phyloP scores from a whole-genome alignment of 257 asterid genomes.

The Vinca minor region DNA sequence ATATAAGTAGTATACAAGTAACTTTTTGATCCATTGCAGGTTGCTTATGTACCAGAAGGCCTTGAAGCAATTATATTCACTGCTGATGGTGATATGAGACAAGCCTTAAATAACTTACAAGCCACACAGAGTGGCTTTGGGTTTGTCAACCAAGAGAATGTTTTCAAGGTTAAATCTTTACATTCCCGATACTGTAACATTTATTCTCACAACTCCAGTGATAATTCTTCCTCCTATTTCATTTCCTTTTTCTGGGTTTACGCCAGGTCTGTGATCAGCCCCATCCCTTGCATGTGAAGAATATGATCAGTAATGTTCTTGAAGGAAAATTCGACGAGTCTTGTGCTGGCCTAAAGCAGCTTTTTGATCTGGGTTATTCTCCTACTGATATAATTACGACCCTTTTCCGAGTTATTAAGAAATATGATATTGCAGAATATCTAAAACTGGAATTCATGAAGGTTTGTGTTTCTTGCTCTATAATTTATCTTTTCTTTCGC shows the following conservation, averaged over 20 bases:
- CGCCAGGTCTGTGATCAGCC: slow-evolving; percentile 95
- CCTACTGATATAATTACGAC: slow-evolving; percentile 98
- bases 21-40: slow-evolving; percentile 33
- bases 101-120: slow-evolving; percentile 93
- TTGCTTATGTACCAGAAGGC: slow-evolving; percentile 91
- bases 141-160: slow-evolving; percentile 92
- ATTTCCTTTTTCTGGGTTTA: slow-evolving; percentile 1
- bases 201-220: not conserved
- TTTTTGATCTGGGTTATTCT: slow-evolving; percentile 87
- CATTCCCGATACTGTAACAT: not conserved
- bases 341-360: slow-evolving; percentile 82
- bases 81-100: slow-evolving; percentile 99
- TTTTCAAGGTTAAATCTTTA: slow-evolving; percentile 65
- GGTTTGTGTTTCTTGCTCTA: not conserved
- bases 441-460: slow-evolving; percentile 63
- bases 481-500: not conserved
- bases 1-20: not conserved
- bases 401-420: slow-evolving; percentile 81
- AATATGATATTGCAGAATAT: slow-evolving; percentile 88
- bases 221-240: not conserved
- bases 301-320: slow-evolving; percentile 75
- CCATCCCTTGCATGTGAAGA: slow-evolving; percentile 92
- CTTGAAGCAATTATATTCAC: slow-evolving; percentile 96
- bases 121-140: slow-evolving; percentile 95
- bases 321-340: slow-evolving; percentile 93